Base-by-base conservation (phyloP, 1,139 yeast genomes). In the Pichiaceae sp. region DNA sequence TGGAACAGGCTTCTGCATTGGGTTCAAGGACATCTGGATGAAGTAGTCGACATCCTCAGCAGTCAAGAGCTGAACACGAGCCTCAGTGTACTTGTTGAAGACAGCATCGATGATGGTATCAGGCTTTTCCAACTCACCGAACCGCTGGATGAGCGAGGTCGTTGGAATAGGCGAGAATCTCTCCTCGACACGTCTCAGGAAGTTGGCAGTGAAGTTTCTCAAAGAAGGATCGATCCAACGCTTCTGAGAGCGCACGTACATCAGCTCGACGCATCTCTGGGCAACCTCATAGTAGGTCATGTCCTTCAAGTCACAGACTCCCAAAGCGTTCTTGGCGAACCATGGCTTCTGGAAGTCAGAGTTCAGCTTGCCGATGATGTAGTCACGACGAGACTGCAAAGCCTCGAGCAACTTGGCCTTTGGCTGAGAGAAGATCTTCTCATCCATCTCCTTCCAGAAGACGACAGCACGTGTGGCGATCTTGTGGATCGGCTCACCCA, bases 401-500 rank as follows among this genome's bases (percentile, higher is more conserved):
- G 93, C 89, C 37, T 83, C 94, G 38, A 83, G 66, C 47, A 93
- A 66, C 67, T 91, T 91, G 62, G 77, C 76, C 70, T 89, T 87
- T 57, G 98, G 96, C 60, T 87, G 72, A 54, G 75, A 72, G 72
- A 91, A 91, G 51, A 91, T 77, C 35, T 95, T 85, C 50, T 86
- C 93, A 63, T 91, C 99, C 66, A 91, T 71, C 64, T 91, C 97
- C 60, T 82, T 82, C 99, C 99, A 91, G 59, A 91, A 77, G 63
- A 85, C 61, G 45, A 91, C 97, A 71, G 96, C 97, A 63, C 98
- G 83, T 41, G 99, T 91, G 29, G 98, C 98, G 54, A 91, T 75
- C 70, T 91, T 91, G 67, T 91, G 99, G 57, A 91, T 91, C 56
- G 98, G 98, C 68, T 91, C 98, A 60, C 99, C 98, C 97, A 91